Base-by-base conservation (phyloP, 176 grass and related monocot species). In the Chloris gayana region DNA sequence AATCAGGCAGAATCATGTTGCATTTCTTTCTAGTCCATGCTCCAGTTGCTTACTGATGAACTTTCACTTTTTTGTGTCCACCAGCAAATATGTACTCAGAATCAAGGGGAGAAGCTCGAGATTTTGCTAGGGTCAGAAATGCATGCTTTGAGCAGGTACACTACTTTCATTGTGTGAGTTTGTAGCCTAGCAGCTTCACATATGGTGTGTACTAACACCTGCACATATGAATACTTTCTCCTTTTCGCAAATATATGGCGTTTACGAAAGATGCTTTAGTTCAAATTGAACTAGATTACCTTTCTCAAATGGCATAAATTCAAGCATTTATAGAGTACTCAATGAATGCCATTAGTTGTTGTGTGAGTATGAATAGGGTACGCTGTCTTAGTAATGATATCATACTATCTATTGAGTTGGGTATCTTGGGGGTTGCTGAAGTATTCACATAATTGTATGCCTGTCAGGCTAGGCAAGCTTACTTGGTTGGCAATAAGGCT, bases 101-200 rank as follows among this genome's bases (percentile, higher is more conserved):
- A 78, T 93, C 93, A 67, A 93, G 96, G 82, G 92, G 87, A 73
- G 96, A 99, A 88, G 96, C 92, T 93, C 88, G 90, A 58, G 96
- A 99, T 89, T 93, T 84, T 86, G 92, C 96, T 17, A 87, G 92
- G 34, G 80, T 99, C 64, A 80, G 92, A 83, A 99, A 99, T 93
- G 87, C 91, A 78, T 99, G 84, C 82, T 95, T 99, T 84, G 92
- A 99, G 81, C 96, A 95, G 87, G 96, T 99, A 88, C 91, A 49
- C 46, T 73, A 54, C 82, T 42, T 57, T 83, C 27, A 78, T 67
- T 78, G 33, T n/a, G n/a, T 77, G 37, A 27, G 4, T 8, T 50
- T 45, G 44, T n/a, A 1, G 7, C 35, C 64, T 63, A 49, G 22
- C 35, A 64, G 14, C 5, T 13, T 49, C 69, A 15, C 76, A 62